Evolutionary conservation across 495 filamentous ascomycete species (phyloP).

Genomic region (Annulohypoxylon bovei): DNA sequence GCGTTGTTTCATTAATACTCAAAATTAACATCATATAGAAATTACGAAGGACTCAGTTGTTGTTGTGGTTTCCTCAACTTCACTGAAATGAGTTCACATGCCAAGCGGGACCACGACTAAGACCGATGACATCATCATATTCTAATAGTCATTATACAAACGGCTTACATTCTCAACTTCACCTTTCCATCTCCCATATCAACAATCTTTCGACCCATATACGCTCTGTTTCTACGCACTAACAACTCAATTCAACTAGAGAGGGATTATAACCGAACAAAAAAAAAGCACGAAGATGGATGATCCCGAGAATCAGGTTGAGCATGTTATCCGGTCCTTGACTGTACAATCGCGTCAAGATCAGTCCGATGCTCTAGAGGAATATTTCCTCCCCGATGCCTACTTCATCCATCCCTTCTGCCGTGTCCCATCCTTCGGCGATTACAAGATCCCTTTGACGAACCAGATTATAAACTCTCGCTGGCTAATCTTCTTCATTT

Average conservation of each 20-base stretch:
- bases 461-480: slow-evolving; percentile 63
- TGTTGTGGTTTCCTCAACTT: slow-evolving; percentile 13
- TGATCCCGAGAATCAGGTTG: slow-evolving; percentile 53
- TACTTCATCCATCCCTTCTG: slow-evolving; percentile 86
- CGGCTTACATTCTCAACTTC: slow-evolving; percentile 7
- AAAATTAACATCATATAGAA: background rate
- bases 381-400: slow-evolving; percentile 74
- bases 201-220: background rate
- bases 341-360: slow-evolving; percentile 69
- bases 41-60: background rate
- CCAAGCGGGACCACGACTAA: background rate
- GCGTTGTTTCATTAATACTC: background rate
- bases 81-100: slow-evolving; percentile 22
- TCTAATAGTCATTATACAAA: background rate
- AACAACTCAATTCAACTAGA: background rate
- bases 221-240: background rate
- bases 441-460: slow-evolving; percentile 52
- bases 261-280: background rate
- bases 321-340: slow-evolving; percentile 70
- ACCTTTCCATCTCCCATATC: background rate
- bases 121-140: slow-evolving; percentile 34
- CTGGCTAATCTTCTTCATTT: slow-evolving; percentile 71
- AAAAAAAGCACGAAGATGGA: slow-evolving; percentile 32
- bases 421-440: slow-evolving; percentile 68
- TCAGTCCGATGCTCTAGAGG: slow-evolving; percentile 70